These are phyloP conservation scores for Candida neerlandica DNA, from an alignment of 1,139 yeast genomes.

Conservation along the genomic window DNA sequence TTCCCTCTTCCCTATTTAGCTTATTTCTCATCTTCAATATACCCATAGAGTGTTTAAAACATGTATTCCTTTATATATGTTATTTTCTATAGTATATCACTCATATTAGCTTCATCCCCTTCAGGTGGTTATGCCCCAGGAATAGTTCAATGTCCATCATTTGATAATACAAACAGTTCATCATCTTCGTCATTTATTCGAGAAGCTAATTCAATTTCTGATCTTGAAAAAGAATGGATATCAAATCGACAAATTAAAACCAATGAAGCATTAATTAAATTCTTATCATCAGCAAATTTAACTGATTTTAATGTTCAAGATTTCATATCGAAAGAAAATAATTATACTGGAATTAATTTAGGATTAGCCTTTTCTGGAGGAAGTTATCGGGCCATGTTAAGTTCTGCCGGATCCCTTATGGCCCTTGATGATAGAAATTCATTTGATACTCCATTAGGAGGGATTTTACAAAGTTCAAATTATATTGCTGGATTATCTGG, in stretches of 20 bases:
- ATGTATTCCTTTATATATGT: not conserved
- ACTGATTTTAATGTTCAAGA: slow-evolving; percentile 34
- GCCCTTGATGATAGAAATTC: slow-evolving; percentile 78
- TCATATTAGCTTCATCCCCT: not conserved
- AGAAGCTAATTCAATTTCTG: slow-evolving; percentile 30
- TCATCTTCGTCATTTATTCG: slow-evolving; percentile 20
- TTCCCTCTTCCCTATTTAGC: not conserved
- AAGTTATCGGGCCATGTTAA: slow-evolving; percentile 87
- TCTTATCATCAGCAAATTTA: slow-evolving; percentile 36
- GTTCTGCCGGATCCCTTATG: slow-evolving; percentile 85
- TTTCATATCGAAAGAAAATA: slow-evolving; percentile 28
- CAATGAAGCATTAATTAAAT: slow-evolving; percentile 32
- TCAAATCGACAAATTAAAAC: slow-evolving; percentile 31
- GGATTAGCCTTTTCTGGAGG: slow-evolving; percentile 90
- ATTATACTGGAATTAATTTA: slow-evolving; percentile 43
- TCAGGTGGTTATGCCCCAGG: slow-evolving; percentile 65
- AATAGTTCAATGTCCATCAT: slow-evolving; percentile 54
- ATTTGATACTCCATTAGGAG: slow-evolving; percentile 45
- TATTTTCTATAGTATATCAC: not conserved
- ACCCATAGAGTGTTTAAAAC: not conserved
- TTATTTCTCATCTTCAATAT: not conserved
- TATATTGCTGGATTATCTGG: slow-evolving; percentile 45
- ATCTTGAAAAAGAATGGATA: slow-evolving; percentile 32
- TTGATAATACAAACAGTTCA: slow-evolving; percentile 3
- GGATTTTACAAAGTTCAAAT: slow-evolving; percentile 40